Evolutionary conservation across 805 yeast genomes (phyloP).

Genomic region (Zygoascus biomembranicola): DNA sequence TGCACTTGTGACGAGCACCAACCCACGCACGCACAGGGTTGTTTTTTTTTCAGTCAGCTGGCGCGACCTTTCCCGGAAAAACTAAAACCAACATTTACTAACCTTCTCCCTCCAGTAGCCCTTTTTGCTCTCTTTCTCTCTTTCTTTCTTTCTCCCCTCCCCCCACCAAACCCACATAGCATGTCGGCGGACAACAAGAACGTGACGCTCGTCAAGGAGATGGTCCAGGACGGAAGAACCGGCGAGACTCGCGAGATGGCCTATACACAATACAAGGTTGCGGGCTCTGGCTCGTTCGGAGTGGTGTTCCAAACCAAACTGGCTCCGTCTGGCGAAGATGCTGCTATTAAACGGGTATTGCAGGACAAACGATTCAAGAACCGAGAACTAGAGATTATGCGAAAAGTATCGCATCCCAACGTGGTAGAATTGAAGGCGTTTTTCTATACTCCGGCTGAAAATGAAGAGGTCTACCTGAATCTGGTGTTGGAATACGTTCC

Average conservation of each 20-base stretch:
- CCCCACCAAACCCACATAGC: neutral
- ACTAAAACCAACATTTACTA: no score
- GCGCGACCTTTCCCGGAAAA: no score
- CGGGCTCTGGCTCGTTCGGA: constrained; percentile 99
- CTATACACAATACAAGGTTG: constrained; percentile 78
- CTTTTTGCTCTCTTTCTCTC: neutral
- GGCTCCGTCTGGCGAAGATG: constrained; percentile 63
- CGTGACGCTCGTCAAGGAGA: constrained; percentile 42
- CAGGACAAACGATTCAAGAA: constrained; percentile 94
- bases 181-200: constrained; percentile 10
- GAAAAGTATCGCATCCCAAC: constrained; percentile 74
- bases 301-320: constrained; percentile 88
- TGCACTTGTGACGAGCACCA: no score
- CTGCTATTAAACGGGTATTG: constrained; percentile 92
- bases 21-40: no score
- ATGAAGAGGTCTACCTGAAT: constrained; percentile 78
- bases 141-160: neutral
- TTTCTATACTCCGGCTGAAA: constrained; percentile 69
- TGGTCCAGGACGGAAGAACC: constrained; percentile 63
- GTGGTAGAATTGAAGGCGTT: constrained; percentile 82
- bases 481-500: constrained; percentile 88
- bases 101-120: no score
- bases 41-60: no score
- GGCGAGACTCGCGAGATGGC: constrained; percentile 55
- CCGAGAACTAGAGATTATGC: constrained; percentile 95